Evolutionary conservation across 129 eudicot genomes (phyloP).

Genomic region (Flaveria robusta): DNA sequence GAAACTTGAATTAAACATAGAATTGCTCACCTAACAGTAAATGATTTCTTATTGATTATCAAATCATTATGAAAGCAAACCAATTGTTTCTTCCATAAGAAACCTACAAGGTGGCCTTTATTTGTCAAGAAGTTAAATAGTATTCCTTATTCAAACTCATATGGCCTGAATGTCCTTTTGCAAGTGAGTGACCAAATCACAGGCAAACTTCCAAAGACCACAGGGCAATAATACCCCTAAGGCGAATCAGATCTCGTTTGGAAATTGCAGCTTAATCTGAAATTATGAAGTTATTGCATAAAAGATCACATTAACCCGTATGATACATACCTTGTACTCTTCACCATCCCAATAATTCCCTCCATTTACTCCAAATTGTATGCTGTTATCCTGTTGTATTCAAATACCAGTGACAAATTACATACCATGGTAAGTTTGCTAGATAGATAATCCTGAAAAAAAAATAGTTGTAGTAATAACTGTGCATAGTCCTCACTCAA

Average conservation of each 20-base stretch:
- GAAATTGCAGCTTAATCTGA: slow-evolving; percentile 72
- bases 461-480: no score
- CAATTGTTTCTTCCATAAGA: slow-evolving; percentile 67
- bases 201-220: slow-evolving; percentile 56
- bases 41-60: slow-evolving; percentile 32
- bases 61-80: slow-evolving; percentile 27
- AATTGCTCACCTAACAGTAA: slow-evolving; percentile 43
- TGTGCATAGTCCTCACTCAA: no score
- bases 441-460: no score
- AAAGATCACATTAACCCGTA: no score
- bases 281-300: background rate
- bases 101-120: slow-evolving; percentile 55
- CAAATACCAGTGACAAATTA: no score
- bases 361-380: no score
- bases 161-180: slow-evolving; percentile 65
- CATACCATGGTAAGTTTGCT: no score
- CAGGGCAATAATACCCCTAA: slow-evolving; percentile 58
- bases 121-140: slow-evolving; percentile 54
- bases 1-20: background rate
- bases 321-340: no score
- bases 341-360: no score
- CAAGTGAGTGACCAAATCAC: slow-evolving; percentile 56
- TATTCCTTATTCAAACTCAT: slow-evolving; percentile 65
- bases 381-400: no score
- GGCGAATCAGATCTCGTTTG: slow-evolving; percentile 60